A percentile compares a stretch with the other conserved stretches of the same genome.
These are phyloP conservation scores for Iodosphaeria phyllophila DNA, from an alignment of 2,329 filamentous ascomycete species.

Conservation along the genomic window DNA sequence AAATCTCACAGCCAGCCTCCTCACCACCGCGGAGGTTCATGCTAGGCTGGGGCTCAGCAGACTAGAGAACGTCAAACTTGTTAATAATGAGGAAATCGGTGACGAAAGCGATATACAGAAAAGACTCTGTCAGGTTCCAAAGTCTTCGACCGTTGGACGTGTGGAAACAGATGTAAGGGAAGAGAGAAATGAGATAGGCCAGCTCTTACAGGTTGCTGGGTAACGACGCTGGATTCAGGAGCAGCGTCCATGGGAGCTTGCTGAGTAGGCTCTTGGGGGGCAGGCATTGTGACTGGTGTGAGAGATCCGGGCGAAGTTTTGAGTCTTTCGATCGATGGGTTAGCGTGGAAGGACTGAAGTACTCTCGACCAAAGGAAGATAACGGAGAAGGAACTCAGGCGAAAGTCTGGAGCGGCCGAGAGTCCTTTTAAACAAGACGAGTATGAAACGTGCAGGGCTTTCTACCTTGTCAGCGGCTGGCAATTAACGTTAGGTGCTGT, in stretches of 20 bases:
- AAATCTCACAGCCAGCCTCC: conserved; percentile 25
- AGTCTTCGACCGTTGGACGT: background rate
- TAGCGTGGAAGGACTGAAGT: too few species aligned
- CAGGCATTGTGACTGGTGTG: conserved; percentile 19
- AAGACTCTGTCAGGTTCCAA: background rate
- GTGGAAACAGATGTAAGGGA: too few species aligned
- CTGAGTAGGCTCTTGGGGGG: conserved; percentile 20
- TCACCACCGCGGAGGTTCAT: conserved; percentile 24
- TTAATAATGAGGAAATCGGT: conserved; percentile 2
- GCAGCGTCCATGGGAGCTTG: conserved; percentile 23
- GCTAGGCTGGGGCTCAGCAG: conserved; percentile 21
- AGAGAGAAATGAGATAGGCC: background rate
- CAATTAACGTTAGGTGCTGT: too few species aligned
- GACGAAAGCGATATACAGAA: background rate
- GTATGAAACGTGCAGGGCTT: too few species aligned
- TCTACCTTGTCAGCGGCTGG: too few species aligned
- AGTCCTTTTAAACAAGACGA: too few species aligned
- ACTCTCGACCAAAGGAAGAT: too few species aligned
- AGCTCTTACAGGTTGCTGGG: conserved; percentile 22
- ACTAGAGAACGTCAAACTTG: conserved; percentile 7
- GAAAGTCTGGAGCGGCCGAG: too few species aligned
- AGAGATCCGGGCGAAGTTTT: too few species aligned
- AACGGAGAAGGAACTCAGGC: too few species aligned
- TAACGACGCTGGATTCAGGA: conserved; percentile 16
- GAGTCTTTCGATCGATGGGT: too few species aligned